phyloP scores from a whole-genome alignment of 169 alveolate genomes.

The Plasmodium cynomolgi region DNA sequence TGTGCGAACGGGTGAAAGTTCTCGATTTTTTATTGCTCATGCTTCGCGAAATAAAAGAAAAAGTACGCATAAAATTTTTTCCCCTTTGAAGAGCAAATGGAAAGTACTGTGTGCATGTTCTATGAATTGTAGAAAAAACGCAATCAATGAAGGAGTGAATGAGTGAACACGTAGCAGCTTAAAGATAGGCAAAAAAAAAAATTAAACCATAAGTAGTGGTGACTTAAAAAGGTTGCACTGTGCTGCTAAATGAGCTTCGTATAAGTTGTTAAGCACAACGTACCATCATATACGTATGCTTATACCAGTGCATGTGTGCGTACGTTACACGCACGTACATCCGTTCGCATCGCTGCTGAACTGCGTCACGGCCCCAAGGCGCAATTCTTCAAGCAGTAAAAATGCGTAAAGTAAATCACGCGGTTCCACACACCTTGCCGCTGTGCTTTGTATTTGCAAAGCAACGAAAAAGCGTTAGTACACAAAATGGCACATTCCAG shows the following conservation, averaged over 20 bases:
- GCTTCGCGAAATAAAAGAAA: neutral
- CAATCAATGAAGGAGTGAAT: neutral
- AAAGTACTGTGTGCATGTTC: neutral
- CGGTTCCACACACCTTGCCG: neutral
- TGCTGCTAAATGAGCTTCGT: neutral
- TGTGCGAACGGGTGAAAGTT: neutral
- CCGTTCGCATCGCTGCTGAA: neutral
- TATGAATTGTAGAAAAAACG: neutral
- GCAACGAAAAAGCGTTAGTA: neutral
- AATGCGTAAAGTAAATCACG: neutral
- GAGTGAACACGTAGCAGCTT: neutral
- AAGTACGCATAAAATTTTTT: neutral
- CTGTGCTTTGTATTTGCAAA: neutral
- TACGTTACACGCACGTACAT: slow-evolving; percentile 6
- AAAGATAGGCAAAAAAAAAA: neutral
- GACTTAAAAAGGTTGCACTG: neutral
- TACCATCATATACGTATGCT: neutral
- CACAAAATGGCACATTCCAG: neutral
- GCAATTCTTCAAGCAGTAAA: neutral
- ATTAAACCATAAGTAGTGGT: neutral
- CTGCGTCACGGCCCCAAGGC: neutral
- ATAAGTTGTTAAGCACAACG: neutral
- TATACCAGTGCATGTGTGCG: neutral
- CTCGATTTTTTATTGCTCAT: neutral
- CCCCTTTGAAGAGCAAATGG: neutral